These are phyloP conservation scores for Elongisporangium prolatum DNA, from an alignment of 352 stramenopile genomes.

Conservation along the genomic window DNA sequence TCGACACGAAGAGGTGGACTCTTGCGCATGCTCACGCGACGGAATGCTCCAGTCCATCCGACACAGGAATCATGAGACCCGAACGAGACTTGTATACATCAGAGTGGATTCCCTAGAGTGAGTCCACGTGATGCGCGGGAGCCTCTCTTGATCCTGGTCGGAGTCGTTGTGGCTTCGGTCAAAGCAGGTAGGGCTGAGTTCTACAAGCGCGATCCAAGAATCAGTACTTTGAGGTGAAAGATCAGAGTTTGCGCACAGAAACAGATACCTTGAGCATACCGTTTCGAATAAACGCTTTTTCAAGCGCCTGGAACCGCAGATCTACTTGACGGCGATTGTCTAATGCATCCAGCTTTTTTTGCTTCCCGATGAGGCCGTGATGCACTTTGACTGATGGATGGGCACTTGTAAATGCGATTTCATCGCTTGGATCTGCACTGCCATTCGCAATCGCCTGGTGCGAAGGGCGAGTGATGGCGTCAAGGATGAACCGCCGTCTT, in stretches of 20 bases:
- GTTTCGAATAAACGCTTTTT: slow-evolving; percentile 48
- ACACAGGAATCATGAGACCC: slow-evolving; percentile 21
- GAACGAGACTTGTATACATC: neutral
- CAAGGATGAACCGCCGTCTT: slow-evolving; percentile 60
- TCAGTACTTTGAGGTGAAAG: neutral
- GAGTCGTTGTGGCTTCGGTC: neutral
- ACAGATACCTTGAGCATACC: slow-evolving; percentile 26
- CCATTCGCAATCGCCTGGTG: slow-evolving; percentile 53
- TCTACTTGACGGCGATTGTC: slow-evolving; percentile 45
- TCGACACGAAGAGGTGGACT: slow-evolving; percentile 21
- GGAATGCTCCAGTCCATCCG: slow-evolving; percentile 39
- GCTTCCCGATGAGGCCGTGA: slow-evolving; percentile 17
- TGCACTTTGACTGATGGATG: slow-evolving; percentile 8
- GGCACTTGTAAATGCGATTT: slow-evolving; percentile 4
- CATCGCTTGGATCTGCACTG: slow-evolving; percentile 36
- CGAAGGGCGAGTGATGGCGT: slow-evolving; percentile 57
- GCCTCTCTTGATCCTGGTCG: slow-evolving; percentile 1
- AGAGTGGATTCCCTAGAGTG: neutral
- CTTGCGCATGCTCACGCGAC: slow-evolving; percentile 23
- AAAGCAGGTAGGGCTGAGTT: neutral
- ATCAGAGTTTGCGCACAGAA: neutral
- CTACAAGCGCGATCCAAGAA: neutral
- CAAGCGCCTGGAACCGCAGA: slow-evolving; percentile 55
- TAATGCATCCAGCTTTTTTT: slow-evolving; percentile 44
- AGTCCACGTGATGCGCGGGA: neutral